Evolutionary conservation across 495 filamentous ascomycete genomes (phyloP).

Genomic region (Annulohypoxylon maeteangense): DNA sequence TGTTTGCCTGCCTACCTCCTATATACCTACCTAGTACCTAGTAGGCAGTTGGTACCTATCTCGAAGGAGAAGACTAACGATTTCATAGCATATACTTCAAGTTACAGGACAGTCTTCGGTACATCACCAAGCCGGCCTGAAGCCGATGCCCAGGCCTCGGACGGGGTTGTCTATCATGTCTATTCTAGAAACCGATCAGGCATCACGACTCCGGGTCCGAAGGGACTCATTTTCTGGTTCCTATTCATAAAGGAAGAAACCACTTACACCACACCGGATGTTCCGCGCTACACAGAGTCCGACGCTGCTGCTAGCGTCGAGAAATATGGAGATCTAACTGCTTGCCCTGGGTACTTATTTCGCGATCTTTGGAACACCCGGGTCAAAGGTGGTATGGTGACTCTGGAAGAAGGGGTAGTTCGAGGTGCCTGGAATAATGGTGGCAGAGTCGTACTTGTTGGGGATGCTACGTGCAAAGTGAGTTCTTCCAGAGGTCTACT

Average conservation of each 20-base stretch:
- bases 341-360: constrained; percentile 40
- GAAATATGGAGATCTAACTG: constrained; percentile 30
- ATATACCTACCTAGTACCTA: too few species aligned
- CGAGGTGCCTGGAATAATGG: constrained; percentile 39
- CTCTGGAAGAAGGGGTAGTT: constrained; percentile 43
- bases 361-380: constrained; percentile 36
- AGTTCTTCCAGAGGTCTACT: neutral
- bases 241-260: constrained; percentile 41
- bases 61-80: neutral
- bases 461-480: constrained; percentile 39
- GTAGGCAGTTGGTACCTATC: neutral
- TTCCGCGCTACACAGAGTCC: constrained; percentile 30
- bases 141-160: constrained; percentile 1
- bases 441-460: constrained; percentile 40
- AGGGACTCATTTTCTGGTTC: constrained; percentile 46
- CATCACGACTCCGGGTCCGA: constrained; percentile 17
- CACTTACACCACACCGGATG: constrained; percentile 21
- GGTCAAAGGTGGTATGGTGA: constrained; percentile 36
- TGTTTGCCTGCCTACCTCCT: too few species aligned
- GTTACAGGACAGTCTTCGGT: constrained; percentile 39
- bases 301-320: constrained; percentile 33
- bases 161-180: constrained; percentile 27
- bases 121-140: constrained; percentile 27
- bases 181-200: constrained; percentile 39
- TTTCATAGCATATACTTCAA: constrained; percentile 26